phyloP scores from a whole-genome alignment of 2,329 filamentous ascomycete species.

The Cryphonectria carpinicola region DNA sequence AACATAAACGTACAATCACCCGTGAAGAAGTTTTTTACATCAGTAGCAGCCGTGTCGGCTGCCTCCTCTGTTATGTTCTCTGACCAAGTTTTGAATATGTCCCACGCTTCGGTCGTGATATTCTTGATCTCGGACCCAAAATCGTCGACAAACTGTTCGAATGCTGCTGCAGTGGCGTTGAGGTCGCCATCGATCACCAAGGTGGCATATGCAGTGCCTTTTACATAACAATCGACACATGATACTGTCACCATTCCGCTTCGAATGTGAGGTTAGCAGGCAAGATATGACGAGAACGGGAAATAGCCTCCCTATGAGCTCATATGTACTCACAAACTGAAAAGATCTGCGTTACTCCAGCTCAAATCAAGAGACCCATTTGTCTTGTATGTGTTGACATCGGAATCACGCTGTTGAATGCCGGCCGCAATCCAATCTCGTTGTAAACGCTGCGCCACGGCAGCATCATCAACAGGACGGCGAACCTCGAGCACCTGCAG shows the following conservation, averaged over 20 bases:
- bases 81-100: constrained; percentile 30
- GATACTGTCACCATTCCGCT: constrained; percentile 43
- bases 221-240: constrained; percentile 56
- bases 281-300: not conserved
- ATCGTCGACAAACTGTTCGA: constrained; percentile 40
- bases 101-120: constrained; percentile 33
- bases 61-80: constrained; percentile 39
- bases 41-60: constrained; percentile 35
- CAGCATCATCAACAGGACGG: constrained; percentile 21
- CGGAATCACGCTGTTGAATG: constrained; percentile 30
- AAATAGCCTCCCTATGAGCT: constrained; percentile 1
- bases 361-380: constrained; percentile 43
- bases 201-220: constrained; percentile 48
- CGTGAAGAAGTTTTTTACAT: constrained; percentile 30
- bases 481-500: constrained; percentile 32
- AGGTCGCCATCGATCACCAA: constrained; percentile 48
- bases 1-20: constrained; percentile 30
- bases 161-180: constrained; percentile 40
- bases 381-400: constrained; percentile 33
- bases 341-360: constrained; percentile 44
- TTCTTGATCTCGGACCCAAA: constrained; percentile 41
- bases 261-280: not conserved
- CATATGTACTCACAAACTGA: constrained; percentile 37
- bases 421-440: constrained; percentile 32
- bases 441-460: not conserved